phyloP scores from a whole-genome alignment of 208 protist genomes.

The Vickermania spadyakhi region DNA sequence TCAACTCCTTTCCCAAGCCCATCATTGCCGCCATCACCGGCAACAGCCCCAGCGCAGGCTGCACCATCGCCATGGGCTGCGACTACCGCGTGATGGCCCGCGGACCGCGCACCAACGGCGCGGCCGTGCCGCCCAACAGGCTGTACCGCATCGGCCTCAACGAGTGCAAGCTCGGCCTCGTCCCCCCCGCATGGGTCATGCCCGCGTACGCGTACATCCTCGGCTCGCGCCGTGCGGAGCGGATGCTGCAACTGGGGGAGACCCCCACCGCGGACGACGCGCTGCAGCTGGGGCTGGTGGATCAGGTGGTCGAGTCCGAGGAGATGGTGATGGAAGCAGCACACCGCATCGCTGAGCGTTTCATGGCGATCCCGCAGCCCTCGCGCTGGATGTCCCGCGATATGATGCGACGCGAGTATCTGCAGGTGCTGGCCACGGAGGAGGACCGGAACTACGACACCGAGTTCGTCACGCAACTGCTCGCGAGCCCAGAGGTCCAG shows the following conservation, averaged over 20 bases:
- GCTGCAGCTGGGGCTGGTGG: slow-evolving; percentile 46
- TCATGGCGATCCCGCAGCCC: slow-evolving; percentile 53
- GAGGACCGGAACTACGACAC: slow-evolving; percentile 77
- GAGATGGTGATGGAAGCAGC: slow-evolving; percentile 31
- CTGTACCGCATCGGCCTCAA: slow-evolving; percentile 76
- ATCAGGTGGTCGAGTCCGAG: slow-evolving; percentile 44
- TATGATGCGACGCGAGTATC: slow-evolving; percentile 70
- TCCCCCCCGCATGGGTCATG: slow-evolving; percentile 63
- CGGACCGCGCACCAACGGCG: slow-evolving; percentile 20
- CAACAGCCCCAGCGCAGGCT: slow-evolving; percentile 63
- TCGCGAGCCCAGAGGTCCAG: slow-evolving; percentile 63
- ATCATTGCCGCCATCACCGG: slow-evolving; percentile 72
- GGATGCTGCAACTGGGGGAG: slow-evolving; percentile 71
- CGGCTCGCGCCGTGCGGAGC: slow-evolving; percentile 49
- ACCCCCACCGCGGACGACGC: slow-evolving; percentile 59
- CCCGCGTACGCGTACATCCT: slow-evolving; percentile 62
- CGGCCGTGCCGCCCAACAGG: slow-evolving; percentile 18
- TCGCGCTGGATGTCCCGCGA: slow-evolving; percentile 72
- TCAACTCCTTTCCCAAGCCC: slow-evolving; percentile 74
- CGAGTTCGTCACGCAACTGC: slow-evolving; percentile 62
- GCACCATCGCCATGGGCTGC: slow-evolving; percentile 66
- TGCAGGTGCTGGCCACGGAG: slow-evolving; percentile 57
- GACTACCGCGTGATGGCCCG: slow-evolving; percentile 76
- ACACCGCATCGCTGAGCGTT: slow-evolving; percentile 43
- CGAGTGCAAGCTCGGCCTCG: slow-evolving; percentile 67